Conservation (phyloP, 768 basidiomycete species). For the Tulasnella sp. region DNA sequence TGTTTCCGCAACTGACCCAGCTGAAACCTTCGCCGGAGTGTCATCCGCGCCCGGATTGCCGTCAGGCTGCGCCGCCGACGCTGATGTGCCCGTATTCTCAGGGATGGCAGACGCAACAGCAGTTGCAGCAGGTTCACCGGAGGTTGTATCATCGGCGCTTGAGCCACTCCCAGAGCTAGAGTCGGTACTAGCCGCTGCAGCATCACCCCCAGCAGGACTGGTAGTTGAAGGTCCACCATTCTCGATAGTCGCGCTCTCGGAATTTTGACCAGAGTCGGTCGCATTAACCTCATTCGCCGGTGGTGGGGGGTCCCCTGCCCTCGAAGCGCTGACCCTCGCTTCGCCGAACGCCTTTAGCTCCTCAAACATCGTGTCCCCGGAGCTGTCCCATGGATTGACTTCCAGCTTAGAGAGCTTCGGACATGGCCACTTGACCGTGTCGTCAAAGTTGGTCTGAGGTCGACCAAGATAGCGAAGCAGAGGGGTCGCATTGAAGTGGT, state of each 20-base stretch:
- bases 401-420: neutral
- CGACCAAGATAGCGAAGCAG: neutral
- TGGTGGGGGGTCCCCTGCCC: neutral
- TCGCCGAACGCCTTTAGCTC: neutral
- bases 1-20: neutral
- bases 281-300: neutral
- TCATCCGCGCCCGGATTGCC: neutral
- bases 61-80: neutral
- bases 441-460: conserved; percentile 4
- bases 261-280: neutral
- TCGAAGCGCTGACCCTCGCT: neutral
- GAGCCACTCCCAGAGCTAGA: neutral
- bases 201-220: neutral
- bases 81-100: neutral
- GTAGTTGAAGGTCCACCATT: neutral
- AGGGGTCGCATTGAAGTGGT: neutral
- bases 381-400: neutral
- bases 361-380: neutral
- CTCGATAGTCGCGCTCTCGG: neutral
- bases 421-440: neutral
- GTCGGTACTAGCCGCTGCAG: neutral
- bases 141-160: neutral
- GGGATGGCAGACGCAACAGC: neutral
- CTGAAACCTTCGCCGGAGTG: neutral
- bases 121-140: neutral